Base-by-base conservation (phyloP, 164 flowering plant species). In the Aristolochia californica region DNA sequence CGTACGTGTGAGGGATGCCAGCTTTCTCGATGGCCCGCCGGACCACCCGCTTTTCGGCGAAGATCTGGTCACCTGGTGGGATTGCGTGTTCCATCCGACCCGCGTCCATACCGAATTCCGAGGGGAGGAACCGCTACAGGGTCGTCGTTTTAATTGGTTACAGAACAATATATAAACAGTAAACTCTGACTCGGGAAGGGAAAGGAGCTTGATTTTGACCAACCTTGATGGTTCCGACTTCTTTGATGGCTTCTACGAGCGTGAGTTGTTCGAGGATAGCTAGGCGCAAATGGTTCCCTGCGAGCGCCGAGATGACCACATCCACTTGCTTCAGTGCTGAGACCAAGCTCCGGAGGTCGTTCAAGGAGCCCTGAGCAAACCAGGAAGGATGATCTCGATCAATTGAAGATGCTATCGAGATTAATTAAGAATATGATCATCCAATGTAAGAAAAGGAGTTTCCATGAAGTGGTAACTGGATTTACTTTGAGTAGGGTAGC, bases 171-270 rank as follows among this genome's bases (percentile, higher is more conserved):
- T 25, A 13, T 1, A 8, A 13, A 17, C 15, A 18, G 4, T 16
- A 22, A 9, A 7, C 18, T 52, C 5, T 10, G 5, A 26, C 14
- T 55, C 11, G n/a, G 12, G 24, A 24, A 13, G 13, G 4, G 12
- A 2, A 9, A 5, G 24, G 18, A 51, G 4, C 5, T 4, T 13
- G 18, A 21, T 21, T 17, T 51, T 20, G 2, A 28, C 16, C 20
- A 18, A 69, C 91, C 86, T 79, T 79, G 45, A 85, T 69, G 52
- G 83, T 85, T 40, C 83, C 81, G 25, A 84, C 87, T 58, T 81
- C 83, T 63, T 82, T 80, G 56, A 84, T 84, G 30, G 91, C 91
- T 51, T 76, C 76, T 16, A 82, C 75, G 20, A 85, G 83, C 65
- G 76, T 79, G 61, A 79, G 84, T 54, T 85, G 91, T 20, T 81